A percentile compares a stretch with the other conserved stretches of the same genome.
Conservation (phyloP, 768 basidiomycete genomes). For the Leccinum incarnatum region DNA sequence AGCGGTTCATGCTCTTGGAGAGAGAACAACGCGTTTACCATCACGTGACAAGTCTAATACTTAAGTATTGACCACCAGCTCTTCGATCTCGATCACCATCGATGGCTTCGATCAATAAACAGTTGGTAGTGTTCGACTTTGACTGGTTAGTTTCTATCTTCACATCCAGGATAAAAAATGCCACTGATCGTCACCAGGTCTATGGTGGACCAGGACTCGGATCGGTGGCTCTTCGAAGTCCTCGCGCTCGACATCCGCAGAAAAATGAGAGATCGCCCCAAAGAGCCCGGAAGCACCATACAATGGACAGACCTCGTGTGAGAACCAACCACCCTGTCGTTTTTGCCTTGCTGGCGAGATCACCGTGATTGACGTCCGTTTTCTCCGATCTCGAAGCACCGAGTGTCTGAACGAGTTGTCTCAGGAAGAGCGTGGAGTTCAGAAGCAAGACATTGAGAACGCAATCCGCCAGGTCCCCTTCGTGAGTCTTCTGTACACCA, state of each 20-base stretch:
- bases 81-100: not conserved
- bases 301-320: conserved; percentile 98
- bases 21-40: not conserved
- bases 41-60: not conserved
- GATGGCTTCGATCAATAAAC: conserved; percentile 39
- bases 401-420: conserved; percentile 64
- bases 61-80: not conserved
- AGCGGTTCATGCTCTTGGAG: not conserved
- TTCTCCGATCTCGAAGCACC: conserved; percentile 43
- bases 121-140: conserved; percentile 93
- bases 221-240: conserved; percentile 90
- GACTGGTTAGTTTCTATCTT: conserved; percentile 65
- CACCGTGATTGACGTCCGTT: not conserved
- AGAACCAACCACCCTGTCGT: conserved; percentile 20
- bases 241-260: conserved; percentile 81
- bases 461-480: conserved; percentile 84
- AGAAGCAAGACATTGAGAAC: conserved; percentile 69
- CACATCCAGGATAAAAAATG: not conserved
- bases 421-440: conserved; percentile 58
- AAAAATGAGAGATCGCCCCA: conserved; percentile 53
- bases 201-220: conserved; percentile 93
- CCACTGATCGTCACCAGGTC: conserved; percentile 51
- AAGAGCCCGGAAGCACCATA: conserved; percentile 48
- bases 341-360: not conserved
- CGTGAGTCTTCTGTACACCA: conserved; percentile 43